Percentiles rank a stretch among this genome's conserved stretches.
Conservation (phyloP, 345 rosid species). For the Arabis alpina region DNA sequence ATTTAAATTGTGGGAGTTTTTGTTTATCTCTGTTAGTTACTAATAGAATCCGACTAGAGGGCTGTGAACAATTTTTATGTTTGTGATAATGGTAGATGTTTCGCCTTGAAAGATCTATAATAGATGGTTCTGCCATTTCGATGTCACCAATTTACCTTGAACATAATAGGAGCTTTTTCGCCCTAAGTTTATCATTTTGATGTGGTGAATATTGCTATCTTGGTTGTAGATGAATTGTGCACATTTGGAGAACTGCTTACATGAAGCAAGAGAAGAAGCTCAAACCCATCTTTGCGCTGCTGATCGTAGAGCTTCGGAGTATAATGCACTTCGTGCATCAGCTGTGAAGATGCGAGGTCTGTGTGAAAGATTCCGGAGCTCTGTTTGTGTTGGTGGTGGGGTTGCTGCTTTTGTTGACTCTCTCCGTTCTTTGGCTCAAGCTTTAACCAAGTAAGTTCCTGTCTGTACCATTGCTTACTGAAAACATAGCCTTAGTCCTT, state of each 20-base stretch:
- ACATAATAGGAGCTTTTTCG: neutral
- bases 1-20: neutral
- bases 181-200: neutral
- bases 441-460: conserved; percentile 80
- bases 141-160: conserved; percentile 13
- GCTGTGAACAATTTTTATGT: conserved; percentile 18
- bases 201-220: conserved; percentile 23
- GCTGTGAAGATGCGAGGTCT: conserved; percentile 85
- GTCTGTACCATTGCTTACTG: conserved; percentile 12
- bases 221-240: conserved; percentile 92
- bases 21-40: neutral
- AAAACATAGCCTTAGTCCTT: conserved; percentile 4
- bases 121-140: conserved; percentile 16
- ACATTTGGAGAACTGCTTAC: conserved; percentile 95
- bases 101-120: conserved; percentile 3
- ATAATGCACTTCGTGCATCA: conserved; percentile 77
- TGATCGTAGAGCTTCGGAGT: conserved; percentile 87
- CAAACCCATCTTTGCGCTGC: conserved; percentile 97
- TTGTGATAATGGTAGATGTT: conserved; percentile 20
- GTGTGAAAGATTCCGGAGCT: conserved; percentile 75
- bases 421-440: conserved; percentile 77
- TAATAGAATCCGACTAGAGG: neutral
- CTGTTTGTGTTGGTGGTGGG: conserved; percentile 66
- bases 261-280: conserved; percentile 98
- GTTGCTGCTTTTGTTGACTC: conserved; percentile 82